Percentiles rank a stretch among this genome's conserved stretches.
Conservation (phyloP, 306 rosid species). For the Acmispon strigosus region DNA sequence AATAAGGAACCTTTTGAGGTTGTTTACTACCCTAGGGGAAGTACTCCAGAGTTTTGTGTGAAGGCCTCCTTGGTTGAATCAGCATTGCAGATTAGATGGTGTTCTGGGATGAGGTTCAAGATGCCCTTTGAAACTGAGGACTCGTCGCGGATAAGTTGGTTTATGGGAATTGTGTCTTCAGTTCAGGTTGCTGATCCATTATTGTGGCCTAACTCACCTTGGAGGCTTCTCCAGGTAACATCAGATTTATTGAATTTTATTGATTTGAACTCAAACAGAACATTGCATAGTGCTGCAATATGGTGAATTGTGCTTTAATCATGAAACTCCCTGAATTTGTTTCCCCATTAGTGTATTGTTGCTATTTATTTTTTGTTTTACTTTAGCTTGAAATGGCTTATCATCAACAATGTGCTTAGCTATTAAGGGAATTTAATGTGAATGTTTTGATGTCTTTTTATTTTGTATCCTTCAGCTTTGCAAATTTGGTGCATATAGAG, state of each 20-base stretch:
- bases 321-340: not conserved
- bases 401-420: not conserved
- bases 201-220: constrained; percentile 89
- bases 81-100: constrained; percentile 77
- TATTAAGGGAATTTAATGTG: not conserved
- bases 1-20: constrained; percentile 77
- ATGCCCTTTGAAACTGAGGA: constrained; percentile 95
- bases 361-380: not conserved
- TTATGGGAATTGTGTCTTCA: constrained; percentile 82
- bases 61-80: constrained; percentile 61
- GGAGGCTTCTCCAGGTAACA: constrained; percentile 93
- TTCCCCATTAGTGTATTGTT: not conserved
- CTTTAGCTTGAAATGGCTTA: not conserved
- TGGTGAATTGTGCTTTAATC: not conserved
- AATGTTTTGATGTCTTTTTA: not conserved
- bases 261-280: not conserved
- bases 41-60: constrained; percentile 89
- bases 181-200: constrained; percentile 74
- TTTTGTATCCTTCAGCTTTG: not conserved
- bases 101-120: constrained; percentile 88
- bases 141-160: constrained; percentile 72
- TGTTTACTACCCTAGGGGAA: constrained; percentile 77
- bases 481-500: not conserved
- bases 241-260: not conserved
- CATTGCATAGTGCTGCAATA: not conserved